Evolutionary conservation across 2,329 filamentous ascomycete species (phyloP).

Genomic region (Coccinonectria pachysandricola): DNA sequence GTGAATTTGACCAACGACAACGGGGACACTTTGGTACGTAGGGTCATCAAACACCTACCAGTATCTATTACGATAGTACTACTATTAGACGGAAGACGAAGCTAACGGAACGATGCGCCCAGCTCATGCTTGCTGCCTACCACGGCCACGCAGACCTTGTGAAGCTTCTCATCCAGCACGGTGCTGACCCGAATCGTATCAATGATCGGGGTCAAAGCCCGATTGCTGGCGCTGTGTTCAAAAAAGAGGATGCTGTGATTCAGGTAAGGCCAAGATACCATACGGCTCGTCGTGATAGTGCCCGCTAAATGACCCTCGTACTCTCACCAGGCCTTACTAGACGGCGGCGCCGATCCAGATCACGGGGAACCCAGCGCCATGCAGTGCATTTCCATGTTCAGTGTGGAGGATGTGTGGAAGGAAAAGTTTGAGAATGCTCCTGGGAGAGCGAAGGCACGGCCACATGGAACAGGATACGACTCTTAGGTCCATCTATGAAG

Average conservation of each 20-base stretch:
- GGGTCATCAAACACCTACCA: neutral
- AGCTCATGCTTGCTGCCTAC: slow-evolving; percentile 66
- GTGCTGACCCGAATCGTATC: slow-evolving; percentile 56
- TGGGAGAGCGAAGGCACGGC: slow-evolving; percentile 34
- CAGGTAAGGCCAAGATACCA: slow-evolving; percentile 27
- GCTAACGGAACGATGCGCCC: slow-evolving; percentile 1
- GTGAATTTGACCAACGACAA: slow-evolving; percentile 63
- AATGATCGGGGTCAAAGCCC: slow-evolving; percentile 61
- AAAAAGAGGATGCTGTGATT: slow-evolving; percentile 55
- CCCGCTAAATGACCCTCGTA: neutral
- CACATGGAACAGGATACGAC: too few species aligned
- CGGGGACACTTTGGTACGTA: slow-evolving; percentile 55
- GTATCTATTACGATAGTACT: neutral
- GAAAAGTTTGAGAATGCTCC: slow-evolving; percentile 37
- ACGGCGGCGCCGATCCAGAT: slow-evolving; percentile 45
- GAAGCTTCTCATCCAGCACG: slow-evolving; percentile 47
- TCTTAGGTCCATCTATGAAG: too few species aligned
- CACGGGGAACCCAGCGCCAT: slow-evolving; percentile 39
- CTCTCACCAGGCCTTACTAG: slow-evolving; percentile 30
- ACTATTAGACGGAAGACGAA: slow-evolving; percentile 1
- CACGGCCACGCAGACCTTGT: slow-evolving; percentile 55
- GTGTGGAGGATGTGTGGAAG: slow-evolving; percentile 40
- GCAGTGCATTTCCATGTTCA: slow-evolving; percentile 40
- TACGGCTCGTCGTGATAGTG: neutral
- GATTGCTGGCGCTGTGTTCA: slow-evolving; percentile 63